Evolutionary conservation across 495 filamentous ascomycete species (phyloP).

Genomic region (Neurospora tetrasperma): DNA sequence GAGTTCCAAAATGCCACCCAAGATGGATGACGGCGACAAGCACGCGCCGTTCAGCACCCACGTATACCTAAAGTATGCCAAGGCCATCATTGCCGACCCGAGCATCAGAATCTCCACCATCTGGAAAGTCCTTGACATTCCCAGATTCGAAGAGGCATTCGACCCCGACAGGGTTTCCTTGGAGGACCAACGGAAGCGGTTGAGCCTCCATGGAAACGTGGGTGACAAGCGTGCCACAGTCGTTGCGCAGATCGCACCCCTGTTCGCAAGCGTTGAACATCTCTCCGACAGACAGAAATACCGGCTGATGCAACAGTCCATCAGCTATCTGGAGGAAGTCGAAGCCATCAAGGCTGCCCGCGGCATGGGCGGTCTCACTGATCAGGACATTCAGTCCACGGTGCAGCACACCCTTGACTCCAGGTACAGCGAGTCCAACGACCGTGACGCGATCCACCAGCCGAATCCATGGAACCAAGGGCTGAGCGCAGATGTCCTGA

Average conservation of each 20-base stretch:
- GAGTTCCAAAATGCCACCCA: neutral
- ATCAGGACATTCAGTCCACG: conserved; percentile 4
- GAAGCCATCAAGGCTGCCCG: neutral
- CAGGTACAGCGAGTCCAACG: neutral
- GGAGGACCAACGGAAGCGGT: neutral
- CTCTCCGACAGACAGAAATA: conserved; percentile 28
- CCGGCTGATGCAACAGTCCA: conserved; percentile 27
- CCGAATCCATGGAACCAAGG: neutral
- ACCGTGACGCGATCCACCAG: neutral
- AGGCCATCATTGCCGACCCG: conserved; percentile 15
- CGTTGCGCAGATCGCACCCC: conserved; percentile 20
- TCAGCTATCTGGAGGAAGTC: conserved; percentile 20
- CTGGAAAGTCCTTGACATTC: conserved; percentile 18
- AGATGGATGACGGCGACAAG: neutral
- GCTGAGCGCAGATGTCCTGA: conserved; percentile 17
- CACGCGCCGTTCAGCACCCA: neutral
- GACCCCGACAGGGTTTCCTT: neutral
- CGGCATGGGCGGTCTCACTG: neutral
- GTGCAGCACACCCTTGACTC: neutral
- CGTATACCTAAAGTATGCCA: conserved; percentile 3
- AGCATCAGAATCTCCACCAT: conserved; percentile 10
- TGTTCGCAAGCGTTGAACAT: conserved; percentile 23
- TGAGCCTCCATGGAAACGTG: neutral
- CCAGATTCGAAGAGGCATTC: conserved; percentile 1
- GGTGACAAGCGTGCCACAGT: conserved; percentile 8